phyloP scores from a whole-genome alignment of 108 stramenopile genomes.

The Fragilaria radians region DNA sequence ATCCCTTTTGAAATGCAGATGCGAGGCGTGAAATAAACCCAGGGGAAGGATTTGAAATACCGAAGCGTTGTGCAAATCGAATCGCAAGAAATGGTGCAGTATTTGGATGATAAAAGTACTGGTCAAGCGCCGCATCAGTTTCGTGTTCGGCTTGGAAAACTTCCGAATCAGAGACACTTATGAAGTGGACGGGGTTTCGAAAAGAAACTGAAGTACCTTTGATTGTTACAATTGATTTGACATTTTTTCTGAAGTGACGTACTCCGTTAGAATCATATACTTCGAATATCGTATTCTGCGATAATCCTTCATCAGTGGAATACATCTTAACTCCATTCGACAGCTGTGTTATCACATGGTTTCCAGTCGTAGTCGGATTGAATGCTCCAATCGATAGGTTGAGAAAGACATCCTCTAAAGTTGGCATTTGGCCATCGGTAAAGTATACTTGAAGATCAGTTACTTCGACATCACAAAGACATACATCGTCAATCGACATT shows the following conservation, averaged over 20 bases:
- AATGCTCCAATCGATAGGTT: background rate
- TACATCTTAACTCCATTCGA: background rate
- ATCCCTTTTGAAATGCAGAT: slow-evolving; percentile 39
- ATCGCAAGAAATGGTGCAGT: slow-evolving; percentile 49
- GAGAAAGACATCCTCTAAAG: background rate
- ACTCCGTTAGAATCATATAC: background rate
- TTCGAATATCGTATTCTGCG: background rate
- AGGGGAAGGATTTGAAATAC: slow-evolving; percentile 60
- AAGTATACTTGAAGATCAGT: background rate
- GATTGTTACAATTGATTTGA: background rate
- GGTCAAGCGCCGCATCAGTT: slow-evolving; percentile 8
- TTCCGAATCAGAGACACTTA: background rate
- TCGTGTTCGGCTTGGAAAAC: background rate
- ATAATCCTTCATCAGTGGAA: background rate
- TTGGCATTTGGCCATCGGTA: background rate
- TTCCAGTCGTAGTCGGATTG: background rate
- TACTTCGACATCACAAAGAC: background rate
- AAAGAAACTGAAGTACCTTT: background rate
- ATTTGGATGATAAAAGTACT: slow-evolving; percentile 37
- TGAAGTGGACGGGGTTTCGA: background rate
- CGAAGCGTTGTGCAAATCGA: slow-evolving; percentile 34
- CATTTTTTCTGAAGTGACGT: background rate
- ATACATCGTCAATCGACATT: background rate
- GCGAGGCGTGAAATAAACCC: slow-evolving; percentile 44
- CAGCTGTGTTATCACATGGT: background rate